phyloP scores from a whole-genome alignment of 352 stramenopile species.

The Phytophthora lateralis region DNA sequence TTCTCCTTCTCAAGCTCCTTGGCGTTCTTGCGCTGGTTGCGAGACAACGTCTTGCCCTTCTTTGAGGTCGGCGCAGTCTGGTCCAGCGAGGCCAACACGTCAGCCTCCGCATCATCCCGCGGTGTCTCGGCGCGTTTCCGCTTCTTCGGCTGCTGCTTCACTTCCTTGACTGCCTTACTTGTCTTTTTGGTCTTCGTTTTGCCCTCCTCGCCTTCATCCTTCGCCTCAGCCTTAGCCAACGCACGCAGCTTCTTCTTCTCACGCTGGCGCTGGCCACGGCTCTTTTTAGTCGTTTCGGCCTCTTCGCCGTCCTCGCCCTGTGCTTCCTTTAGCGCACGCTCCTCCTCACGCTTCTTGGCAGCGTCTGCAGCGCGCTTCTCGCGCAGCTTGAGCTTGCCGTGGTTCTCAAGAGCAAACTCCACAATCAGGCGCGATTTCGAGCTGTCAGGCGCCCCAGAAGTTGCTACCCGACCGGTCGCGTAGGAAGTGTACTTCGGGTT shows the following conservation, averaged over 20 bases:
- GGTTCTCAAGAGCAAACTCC: slow-evolving; percentile 90
- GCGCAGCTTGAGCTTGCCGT: slow-evolving; percentile 87
- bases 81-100: slow-evolving; percentile 28
- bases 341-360: slow-evolving; percentile 73
- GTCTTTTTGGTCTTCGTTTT: slow-evolving; percentile 45
- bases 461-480: slow-evolving; percentile 55
- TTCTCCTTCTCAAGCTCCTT: slow-evolving; percentile 61
- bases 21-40: slow-evolving; percentile 71
- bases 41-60: slow-evolving; percentile 55
- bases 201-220: slow-evolving; percentile 16
- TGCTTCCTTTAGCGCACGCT: slow-evolving; percentile 64
- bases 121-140: slow-evolving; percentile 38
- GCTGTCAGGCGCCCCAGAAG: slow-evolving; percentile 44
- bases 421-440: slow-evolving; percentile 86
- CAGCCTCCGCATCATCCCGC: slow-evolving; percentile 27
- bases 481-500: slow-evolving; percentile 91
- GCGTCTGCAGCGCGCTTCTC: slow-evolving; percentile 76
- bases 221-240: slow-evolving; percentile 34
- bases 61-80: slow-evolving; percentile 16
- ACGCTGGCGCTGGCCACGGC: slow-evolving; percentile 74
- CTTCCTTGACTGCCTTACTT: slow-evolving; percentile 36
- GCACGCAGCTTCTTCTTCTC: slow-evolving; percentile 70
- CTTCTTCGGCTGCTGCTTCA: slow-evolving; percentile 50
- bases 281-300: slow-evolving; percentile 55
- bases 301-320: slow-evolving; percentile 52